Conservation (phyloP, 1,284 basidiomycete species). For the Cutaneotrichosporon cutaneum region DNA sequence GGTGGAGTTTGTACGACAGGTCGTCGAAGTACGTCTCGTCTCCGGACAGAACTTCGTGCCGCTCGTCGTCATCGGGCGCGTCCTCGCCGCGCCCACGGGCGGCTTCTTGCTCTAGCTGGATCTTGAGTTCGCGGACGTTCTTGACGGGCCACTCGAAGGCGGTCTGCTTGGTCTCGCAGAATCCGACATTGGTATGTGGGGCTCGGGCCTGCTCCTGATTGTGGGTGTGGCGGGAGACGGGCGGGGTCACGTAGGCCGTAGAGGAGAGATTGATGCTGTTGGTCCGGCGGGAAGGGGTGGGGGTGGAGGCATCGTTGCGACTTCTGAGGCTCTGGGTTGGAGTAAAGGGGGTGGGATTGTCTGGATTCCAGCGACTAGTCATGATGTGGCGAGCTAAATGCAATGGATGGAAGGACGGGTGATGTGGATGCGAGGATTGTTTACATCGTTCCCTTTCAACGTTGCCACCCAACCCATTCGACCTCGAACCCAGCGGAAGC, state of each 20-base stretch:
- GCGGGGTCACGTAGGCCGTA: conserved; percentile 16
- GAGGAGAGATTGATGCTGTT: conserved; percentile 18
- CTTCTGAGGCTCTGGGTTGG: conserved; percentile 3
- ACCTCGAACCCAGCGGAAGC: background rate
- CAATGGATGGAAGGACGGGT: background rate
- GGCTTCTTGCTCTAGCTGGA: conserved; percentile 27
- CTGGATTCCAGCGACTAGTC: conserved; percentile 19
- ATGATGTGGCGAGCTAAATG: background rate
- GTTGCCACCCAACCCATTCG: background rate
- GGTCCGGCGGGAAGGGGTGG: conserved; percentile 19
- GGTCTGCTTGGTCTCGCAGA: conserved; percentile 27
- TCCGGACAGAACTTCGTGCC: conserved; percentile 62
- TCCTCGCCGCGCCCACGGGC: conserved; percentile 19
- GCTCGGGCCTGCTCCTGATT: background rate
- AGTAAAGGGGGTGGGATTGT: conserved; percentile 18
- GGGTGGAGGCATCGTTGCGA: conserved; percentile 13
- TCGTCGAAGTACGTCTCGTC: conserved; percentile 67
- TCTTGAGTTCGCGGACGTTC: conserved; percentile 20
- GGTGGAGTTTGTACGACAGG: conserved; percentile 64
- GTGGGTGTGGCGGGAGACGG: background rate
- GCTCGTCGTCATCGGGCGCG: conserved; percentile 37
- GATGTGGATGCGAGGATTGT: background rate
- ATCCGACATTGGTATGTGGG: conserved; percentile 10
- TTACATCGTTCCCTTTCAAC: background rate
- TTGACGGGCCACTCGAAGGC: conserved; percentile 35